Percentiles rank a stretch among this genome's conserved stretches.
These are phyloP conservation scores for Venturia aucupariae DNA, from an alignment of 2,329 filamentous ascomycete species.

Conservation along the genomic window DNA sequence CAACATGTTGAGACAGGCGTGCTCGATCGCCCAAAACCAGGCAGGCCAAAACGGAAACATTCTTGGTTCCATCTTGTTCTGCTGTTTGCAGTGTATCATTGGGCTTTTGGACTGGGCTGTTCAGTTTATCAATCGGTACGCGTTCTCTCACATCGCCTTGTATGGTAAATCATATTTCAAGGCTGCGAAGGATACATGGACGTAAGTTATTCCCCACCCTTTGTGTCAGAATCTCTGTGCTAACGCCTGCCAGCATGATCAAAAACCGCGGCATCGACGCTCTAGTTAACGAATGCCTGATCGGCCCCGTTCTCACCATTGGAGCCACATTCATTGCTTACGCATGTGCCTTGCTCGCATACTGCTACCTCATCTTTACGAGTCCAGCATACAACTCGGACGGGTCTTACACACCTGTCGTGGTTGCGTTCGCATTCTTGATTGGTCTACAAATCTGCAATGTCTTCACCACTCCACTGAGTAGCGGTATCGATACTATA, in stretches of 20 bases:
- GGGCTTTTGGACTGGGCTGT: conserved; percentile 74
- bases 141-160: conserved; percentile 84
- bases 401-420: conserved; percentile 61
- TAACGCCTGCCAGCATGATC: conserved; percentile 54
- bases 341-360: conserved; percentile 69
- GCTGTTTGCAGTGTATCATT: conserved; percentile 68
- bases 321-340: conserved; percentile 79
- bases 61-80: conserved; percentile 57
- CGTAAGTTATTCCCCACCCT: conserved; percentile 29
- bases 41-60: conserved; percentile 60
- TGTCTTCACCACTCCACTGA: conserved; percentile 80
- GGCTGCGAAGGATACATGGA: conserved; percentile 84
- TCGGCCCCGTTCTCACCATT: conserved; percentile 53
- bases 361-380: conserved; percentile 79
- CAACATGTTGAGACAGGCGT: conserved; percentile 72
- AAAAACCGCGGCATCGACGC: conserved; percentile 86
- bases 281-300: conserved; percentile 79
- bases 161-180: conserved; percentile 84
- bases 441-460: conserved; percentile 86
- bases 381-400: conserved; percentile 65
- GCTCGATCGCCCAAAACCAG: conserved; percentile 64
- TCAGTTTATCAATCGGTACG: conserved; percentile 83
- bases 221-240: background rate
- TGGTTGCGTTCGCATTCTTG: conserved; percentile 78
- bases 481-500: conserved; percentile 82